These are phyloP conservation scores for Didymella segeticola DNA, from an alignment of 2,329 filamentous ascomycete genomes.

Conservation along the genomic window DNA sequence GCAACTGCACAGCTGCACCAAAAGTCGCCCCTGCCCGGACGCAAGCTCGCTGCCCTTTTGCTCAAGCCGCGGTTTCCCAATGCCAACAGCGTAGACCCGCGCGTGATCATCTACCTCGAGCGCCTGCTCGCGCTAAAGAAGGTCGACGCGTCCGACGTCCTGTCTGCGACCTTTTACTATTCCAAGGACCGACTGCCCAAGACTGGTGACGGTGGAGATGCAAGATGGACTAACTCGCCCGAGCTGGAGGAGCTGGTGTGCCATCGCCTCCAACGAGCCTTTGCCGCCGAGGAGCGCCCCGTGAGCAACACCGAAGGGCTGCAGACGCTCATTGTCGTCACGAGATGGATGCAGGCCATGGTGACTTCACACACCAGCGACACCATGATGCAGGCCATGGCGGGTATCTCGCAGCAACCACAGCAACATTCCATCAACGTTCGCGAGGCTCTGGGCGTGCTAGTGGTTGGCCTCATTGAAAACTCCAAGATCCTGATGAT, in stretches of 20 bases:
- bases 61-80: constrained; percentile 40
- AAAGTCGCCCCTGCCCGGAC: constrained; percentile 44
- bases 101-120: constrained; percentile 45
- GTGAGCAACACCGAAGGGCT: constrained; percentile 39
- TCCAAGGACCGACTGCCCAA: constrained; percentile 44
- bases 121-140: constrained; percentile 41
- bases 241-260: constrained; percentile 49
- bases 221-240: constrained; percentile 42
- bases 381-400: constrained; percentile 49
- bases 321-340: constrained; percentile 38
- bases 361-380: constrained; percentile 49
- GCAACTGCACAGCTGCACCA: constrained; percentile 42
- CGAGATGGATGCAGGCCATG: constrained; percentile 50
- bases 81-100: constrained; percentile 42
- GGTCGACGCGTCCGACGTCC: constrained; percentile 45
- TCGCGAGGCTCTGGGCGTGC: constrained; percentile 68
- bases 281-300: constrained; percentile 43
- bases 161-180: constrained; percentile 41
- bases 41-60: constrained; percentile 44
- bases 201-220: constrained; percentile 29
- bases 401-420: constrained; percentile 55
- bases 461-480: constrained; percentile 68
- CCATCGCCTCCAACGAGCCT: constrained; percentile 45
- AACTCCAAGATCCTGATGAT: constrained; percentile 63
- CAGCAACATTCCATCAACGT: constrained; percentile 66